Evolutionary conservation across 2,329 filamentous ascomycete genomes (phyloP).

Genomic region (Achaetomium macrosporum): DNA sequence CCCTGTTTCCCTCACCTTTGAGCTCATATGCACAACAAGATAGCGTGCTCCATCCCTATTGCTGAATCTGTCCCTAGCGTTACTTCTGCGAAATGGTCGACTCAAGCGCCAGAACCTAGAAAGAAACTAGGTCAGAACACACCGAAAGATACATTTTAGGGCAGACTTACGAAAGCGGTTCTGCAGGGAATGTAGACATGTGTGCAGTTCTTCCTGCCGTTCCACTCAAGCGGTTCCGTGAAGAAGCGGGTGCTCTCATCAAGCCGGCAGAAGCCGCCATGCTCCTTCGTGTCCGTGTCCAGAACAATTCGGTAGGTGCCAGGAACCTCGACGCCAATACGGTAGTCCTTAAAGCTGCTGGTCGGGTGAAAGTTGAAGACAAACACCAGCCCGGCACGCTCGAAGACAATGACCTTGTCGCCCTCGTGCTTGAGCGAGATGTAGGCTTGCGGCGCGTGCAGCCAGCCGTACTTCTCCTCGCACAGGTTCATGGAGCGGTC

Average conservation of each 20-base stretch:
- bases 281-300: slow-evolving; percentile 69
- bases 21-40: not conserved
- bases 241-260: slow-evolving; percentile 82
- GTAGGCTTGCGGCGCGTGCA: slow-evolving; percentile 78
- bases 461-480: slow-evolving; percentile 88
- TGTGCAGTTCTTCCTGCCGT: slow-evolving; percentile 79
- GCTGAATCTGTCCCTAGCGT: not conserved
- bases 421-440: slow-evolving; percentile 88
- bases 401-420: slow-evolving; percentile 95
- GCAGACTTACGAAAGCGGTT: slow-evolving; percentile 65
- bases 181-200: slow-evolving; percentile 86
- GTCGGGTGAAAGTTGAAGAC: slow-evolving; percentile 93
- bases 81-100: slow-evolving; percentile 25
- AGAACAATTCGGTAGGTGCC: slow-evolving; percentile 86
- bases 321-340: slow-evolving; percentile 75
- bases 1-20: not conserved
- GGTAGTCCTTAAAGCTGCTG: slow-evolving; percentile 83
- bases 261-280: slow-evolving; percentile 75
- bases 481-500: slow-evolving; percentile 84
- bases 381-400: slow-evolving; percentile 83
- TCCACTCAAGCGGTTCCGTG: slow-evolving; percentile 87
- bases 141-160: not conserved
- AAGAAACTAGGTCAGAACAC: slow-evolving; percentile 1
- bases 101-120: slow-evolving; percentile 31
- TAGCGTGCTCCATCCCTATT: not conserved